Evolutionary conservation across 2,329 filamentous ascomycete genomes (phyloP).

Genomic region (Cercospora canescens): DNA sequence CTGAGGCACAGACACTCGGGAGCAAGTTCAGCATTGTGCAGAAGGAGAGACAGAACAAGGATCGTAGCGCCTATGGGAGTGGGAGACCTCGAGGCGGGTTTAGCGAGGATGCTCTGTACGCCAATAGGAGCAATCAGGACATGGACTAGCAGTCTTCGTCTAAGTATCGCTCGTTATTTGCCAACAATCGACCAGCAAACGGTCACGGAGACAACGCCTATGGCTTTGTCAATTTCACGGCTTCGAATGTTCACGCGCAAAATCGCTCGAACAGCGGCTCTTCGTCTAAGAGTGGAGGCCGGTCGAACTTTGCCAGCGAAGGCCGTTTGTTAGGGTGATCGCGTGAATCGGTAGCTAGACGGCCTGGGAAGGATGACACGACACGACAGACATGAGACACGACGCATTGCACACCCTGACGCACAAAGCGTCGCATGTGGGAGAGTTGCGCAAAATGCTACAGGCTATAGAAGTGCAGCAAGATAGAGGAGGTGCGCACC

Average conservation of each 20-base stretch:
- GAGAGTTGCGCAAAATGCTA: neutral
- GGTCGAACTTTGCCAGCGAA: neutral
- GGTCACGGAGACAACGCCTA: neutral
- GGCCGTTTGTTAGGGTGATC: neutral
- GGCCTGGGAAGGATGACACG: neutral
- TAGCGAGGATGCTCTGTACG: conserved; percentile 22
- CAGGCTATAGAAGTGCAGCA: neutral
- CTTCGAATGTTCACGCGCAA: neutral
- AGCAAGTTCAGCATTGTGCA: conserved; percentile 63
- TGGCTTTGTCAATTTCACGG: neutral
- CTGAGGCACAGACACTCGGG: conserved; percentile 70
- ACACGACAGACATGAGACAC: conserved; percentile 3
- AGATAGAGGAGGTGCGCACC: neutral
- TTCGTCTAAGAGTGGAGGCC: neutral
- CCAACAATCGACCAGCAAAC: neutral
- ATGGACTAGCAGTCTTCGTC: conserved; percentile 5
- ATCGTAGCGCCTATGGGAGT: conserved; percentile 22
- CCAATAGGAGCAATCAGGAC: conserved; percentile 24
- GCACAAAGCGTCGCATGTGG: neutral
- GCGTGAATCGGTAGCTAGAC: neutral
- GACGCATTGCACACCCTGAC: neutral
- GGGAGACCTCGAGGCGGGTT: conserved; percentile 15
- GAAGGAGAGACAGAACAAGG: conserved; percentile 40
- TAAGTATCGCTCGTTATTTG: neutral
- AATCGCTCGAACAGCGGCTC: neutral